Percentiles rank a stretch among this genome's conserved stretches.
Evolutionary conservation across 2,329 filamentous ascomycete genomes (phyloP).

Genomic region (Fusarium sp.): DNA sequence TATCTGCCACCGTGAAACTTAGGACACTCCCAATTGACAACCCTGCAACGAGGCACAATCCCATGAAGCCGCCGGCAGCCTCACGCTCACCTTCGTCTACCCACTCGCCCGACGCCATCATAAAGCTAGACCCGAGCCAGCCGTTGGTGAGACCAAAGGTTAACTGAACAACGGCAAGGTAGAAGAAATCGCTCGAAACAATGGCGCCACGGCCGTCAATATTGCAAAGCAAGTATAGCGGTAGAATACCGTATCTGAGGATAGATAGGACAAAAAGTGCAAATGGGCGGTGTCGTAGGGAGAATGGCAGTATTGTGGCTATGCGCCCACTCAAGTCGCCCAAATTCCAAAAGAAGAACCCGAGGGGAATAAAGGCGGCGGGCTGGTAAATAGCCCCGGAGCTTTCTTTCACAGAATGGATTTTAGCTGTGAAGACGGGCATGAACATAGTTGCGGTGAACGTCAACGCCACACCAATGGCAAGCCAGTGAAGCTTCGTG

Average conservation of each 20-base stretch:
- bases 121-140: conserved; percentile 86
- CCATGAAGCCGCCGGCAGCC: conserved; percentile 94
- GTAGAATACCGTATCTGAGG: conserved; percentile 77
- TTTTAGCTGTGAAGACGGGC: conserved; percentile 87
- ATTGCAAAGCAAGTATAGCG: conserved; percentile 92
- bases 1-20: conserved; percentile 79
- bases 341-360: conserved; percentile 92
- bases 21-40: conserved; percentile 87
- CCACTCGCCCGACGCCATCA: conserved; percentile 90
- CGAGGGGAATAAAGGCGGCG: conserved; percentile 87
- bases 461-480: conserved; percentile 81
- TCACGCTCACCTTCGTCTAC: conserved; percentile 87
- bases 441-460: conserved; percentile 94
- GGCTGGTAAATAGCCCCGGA: conserved; percentile 74
- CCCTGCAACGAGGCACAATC: conserved; percentile 86
- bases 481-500: conserved; percentile 82
- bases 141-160: conserved; percentile 89
- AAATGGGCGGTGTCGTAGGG: conserved; percentile 71
- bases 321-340: conserved; percentile 87
- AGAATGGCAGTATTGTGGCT: conserved; percentile 70
- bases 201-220: conserved; percentile 80
- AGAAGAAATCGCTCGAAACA: conserved; percentile 87
- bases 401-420: conserved; percentile 59
- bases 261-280: conserved; percentile 77
- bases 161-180: conserved; percentile 85